phyloP scores from a whole-genome alignment of 2,329 filamentous ascomycete species.

The Xylariales sp. region DNA sequence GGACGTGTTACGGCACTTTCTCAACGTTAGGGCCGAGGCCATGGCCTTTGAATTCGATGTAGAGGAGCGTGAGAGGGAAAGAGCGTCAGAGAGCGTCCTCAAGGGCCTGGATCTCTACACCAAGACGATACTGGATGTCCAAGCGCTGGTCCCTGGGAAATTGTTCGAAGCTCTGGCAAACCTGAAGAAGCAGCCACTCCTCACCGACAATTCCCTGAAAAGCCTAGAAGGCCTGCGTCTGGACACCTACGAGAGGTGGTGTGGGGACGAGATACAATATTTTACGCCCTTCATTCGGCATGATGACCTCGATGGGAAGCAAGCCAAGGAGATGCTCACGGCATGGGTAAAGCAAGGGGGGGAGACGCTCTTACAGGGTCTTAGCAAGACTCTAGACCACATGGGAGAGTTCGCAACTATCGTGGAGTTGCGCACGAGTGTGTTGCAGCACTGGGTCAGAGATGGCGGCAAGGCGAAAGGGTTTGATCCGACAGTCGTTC shows the following conservation, averaged over 20 bases:
- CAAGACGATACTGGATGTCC: constrained; percentile 71
- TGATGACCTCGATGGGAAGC: constrained; percentile 63
- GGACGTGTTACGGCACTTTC: constrained; percentile 75
- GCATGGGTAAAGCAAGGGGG: constrained; percentile 61
- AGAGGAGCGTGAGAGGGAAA: constrained; percentile 35
- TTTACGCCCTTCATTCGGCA: constrained; percentile 87
- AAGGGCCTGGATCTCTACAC: constrained; percentile 69
- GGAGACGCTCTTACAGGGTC: constrained; percentile 55
- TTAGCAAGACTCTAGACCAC: constrained; percentile 54
- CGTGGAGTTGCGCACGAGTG: constrained; percentile 62
- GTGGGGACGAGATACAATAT: constrained; percentile 74
- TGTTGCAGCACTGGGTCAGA: constrained; percentile 72
- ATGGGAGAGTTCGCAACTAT: constrained; percentile 65
- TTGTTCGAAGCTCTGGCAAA: constrained; percentile 65
- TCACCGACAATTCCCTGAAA: constrained; percentile 66
- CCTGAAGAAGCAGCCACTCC: constrained; percentile 65
- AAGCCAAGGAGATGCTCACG: constrained; percentile 56
- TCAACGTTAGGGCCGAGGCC: constrained; percentile 66
- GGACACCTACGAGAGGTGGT: constrained; percentile 75
- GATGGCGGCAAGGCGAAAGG: constrained; percentile 61
- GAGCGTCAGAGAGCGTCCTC: constrained; percentile 47
- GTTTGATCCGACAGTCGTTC: constrained; percentile 63
- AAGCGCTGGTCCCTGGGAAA: constrained; percentile 67
- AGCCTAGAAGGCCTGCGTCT: constrained; percentile 67
- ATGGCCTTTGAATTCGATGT: constrained; percentile 59